Percentiles rank a stretch among this genome's conserved stretches.
phyloP scores from a whole-genome alignment of 345 rosid genomes.

The Brassica incana region DNA sequence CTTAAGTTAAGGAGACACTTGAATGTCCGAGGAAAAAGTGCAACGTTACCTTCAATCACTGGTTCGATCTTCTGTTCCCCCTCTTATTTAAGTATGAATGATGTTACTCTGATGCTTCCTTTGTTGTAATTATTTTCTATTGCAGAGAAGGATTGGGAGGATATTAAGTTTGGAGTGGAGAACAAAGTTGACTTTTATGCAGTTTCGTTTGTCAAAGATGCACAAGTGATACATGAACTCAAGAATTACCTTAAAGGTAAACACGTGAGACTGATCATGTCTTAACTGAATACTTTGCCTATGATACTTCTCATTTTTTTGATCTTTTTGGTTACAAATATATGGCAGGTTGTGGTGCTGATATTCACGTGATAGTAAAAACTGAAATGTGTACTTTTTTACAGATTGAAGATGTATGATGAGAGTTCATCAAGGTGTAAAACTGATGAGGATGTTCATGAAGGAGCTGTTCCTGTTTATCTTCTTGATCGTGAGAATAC shows the following conservation, averaged over 20 bases:
- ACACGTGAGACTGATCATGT: not conserved
- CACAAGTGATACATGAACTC: constrained; percentile 95
- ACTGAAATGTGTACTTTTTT: constrained; percentile 49
- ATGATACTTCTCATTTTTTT: constrained; percentile 7
- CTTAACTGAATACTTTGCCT: constrained; percentile 11
- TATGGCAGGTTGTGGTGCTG: constrained; percentile 60
- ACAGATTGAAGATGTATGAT: constrained; percentile 88
- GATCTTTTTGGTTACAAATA: constrained; percentile 10
- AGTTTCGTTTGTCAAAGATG: constrained; percentile 98
- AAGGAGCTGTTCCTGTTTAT: constrained; percentile 97
- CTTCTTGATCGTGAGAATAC: constrained; percentile 92
- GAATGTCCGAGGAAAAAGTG: constrained; percentile 97
- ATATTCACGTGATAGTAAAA: constrained; percentile 88
- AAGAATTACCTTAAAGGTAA: constrained; percentile 80
- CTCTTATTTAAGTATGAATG: not conserved
- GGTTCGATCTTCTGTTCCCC: constrained; percentile 46
- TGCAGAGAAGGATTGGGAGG: constrained; percentile 99
- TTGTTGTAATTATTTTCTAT: constrained; percentile 20
- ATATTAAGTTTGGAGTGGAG: constrained; percentile 96
- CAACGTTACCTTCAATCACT: constrained; percentile 95
- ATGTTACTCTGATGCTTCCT: constrained; percentile 1
- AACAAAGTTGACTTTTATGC: constrained; percentile 95
- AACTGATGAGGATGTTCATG: constrained; percentile 78
- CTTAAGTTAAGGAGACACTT: constrained; percentile 95
- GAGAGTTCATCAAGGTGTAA: constrained; percentile 77